Evolutionary conservation across 305 asterid species (phyloP).

Genomic region (Fraxinus albicans): DNA sequence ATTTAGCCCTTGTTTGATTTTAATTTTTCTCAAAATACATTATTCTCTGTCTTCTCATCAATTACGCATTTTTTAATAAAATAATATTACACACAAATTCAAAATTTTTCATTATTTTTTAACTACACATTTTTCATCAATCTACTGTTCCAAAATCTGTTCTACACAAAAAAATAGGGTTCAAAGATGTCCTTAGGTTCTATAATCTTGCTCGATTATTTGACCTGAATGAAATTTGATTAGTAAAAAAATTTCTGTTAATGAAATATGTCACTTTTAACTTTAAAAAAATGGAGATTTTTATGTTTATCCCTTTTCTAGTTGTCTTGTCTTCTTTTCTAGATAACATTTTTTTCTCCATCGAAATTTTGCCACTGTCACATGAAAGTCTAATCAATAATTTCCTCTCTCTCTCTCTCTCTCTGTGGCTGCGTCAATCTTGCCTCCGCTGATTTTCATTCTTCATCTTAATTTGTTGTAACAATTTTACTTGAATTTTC

Average conservation of each 20-base stretch:
- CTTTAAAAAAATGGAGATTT: neutral
- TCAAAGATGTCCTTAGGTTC: neutral
- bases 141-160: no score
- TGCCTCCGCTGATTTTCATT: neutral
- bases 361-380: neutral
- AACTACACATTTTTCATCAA: no score
- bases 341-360: neutral
- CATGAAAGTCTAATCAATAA: neutral
- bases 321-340: neutral
- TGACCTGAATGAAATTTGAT: no score
- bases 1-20: no score
- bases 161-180: no score
- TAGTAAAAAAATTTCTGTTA: neutral
- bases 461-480: neutral
- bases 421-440: neutral
- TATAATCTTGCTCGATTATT: no score
- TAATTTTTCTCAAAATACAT: no score
- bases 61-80: no score
- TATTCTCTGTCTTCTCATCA: no score
- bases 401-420: neutral
- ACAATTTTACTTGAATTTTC: neutral
- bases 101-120: no score
- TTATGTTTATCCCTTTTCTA: neutral
- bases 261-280: no score
- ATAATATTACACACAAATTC: no score